Evolutionary conservation across 345 rosid genomes (phyloP).

Genomic region (Eucalyptus grandis): DNA sequence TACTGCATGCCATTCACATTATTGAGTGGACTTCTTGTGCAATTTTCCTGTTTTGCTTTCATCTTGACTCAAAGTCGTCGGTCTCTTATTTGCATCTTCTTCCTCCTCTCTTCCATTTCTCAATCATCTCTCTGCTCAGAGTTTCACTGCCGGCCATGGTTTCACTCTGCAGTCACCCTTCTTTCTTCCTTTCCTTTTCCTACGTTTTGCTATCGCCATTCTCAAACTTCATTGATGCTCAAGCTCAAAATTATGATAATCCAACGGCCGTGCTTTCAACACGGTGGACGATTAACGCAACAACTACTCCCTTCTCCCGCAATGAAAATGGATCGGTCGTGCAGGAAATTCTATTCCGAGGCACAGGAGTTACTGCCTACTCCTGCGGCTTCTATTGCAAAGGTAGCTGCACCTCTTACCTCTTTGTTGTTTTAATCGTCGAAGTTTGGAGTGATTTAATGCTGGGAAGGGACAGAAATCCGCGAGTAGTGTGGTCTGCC

Average conservation of each 20-base stretch:
- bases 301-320: background rate
- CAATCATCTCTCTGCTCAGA: background rate
- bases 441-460: no score
- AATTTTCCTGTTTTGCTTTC: no score
- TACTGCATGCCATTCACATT: no score
- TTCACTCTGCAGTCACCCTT: background rate
- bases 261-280: background rate
- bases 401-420: no score
- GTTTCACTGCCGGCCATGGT: background rate
- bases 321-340: background rate
- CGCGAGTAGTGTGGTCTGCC: no score
- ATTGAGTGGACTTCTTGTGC: no score
- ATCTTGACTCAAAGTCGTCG: no score
- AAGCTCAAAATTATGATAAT: background rate
- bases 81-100: no score
- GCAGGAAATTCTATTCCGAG: background rate
- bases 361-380: no score
- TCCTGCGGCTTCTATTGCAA: no score
- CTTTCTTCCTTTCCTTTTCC: background rate
- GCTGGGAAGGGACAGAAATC: no score
- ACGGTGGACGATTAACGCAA: background rate
- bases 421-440: no score
- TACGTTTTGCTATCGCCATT: background rate
- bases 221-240: background rate
- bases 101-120: background rate